phyloP scores from a whole-genome alignment of 208 protist species.

The Trypanosoma mega region DNA sequence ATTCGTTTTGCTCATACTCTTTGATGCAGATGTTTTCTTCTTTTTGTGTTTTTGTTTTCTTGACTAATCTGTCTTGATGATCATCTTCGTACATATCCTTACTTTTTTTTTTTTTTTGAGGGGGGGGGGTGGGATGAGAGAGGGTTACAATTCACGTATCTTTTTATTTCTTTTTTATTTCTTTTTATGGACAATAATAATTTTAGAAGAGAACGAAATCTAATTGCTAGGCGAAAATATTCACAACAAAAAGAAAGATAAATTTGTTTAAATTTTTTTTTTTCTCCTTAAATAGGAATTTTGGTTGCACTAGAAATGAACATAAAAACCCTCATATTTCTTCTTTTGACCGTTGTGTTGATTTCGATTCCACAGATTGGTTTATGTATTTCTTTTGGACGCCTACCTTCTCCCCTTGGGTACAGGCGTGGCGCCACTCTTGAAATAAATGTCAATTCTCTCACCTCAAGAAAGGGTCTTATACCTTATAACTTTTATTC shows the following conservation, averaged over 20 bases:
- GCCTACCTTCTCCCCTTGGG: slow-evolving; percentile 8
- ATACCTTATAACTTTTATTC: slow-evolving; percentile 95
- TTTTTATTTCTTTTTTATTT: no score
- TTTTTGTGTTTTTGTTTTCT: slow-evolving; percentile 19
- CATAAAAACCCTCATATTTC: background rate
- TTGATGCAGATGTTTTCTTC: background rate
- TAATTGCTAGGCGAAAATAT: no score
- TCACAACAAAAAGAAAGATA: no score
- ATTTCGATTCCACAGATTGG: background rate
- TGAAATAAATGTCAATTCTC: slow-evolving; percentile 79
- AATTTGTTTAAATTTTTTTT: no score
- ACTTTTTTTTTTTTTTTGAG: no score
- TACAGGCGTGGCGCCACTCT: slow-evolving; percentile 22
- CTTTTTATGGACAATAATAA: slow-evolving; percentile 7
- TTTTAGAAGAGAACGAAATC: no score
- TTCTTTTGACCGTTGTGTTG: slow-evolving; percentile 10
- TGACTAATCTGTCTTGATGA: slow-evolving; percentile 16
- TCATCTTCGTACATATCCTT: no score
- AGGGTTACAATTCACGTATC: no score
- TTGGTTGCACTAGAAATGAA: no score
- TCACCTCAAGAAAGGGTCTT: slow-evolving; percentile 84
- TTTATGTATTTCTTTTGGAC: slow-evolving; percentile 16
- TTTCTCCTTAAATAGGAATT: no score
- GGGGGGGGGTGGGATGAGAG: no score
- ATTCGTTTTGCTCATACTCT: slow-evolving; percentile 19